Evolutionary conservation across 148 eudicot species (phyloP), one percentile per base, ranked within the genome.

Genomic region (Oxyria digyna): DNA sequence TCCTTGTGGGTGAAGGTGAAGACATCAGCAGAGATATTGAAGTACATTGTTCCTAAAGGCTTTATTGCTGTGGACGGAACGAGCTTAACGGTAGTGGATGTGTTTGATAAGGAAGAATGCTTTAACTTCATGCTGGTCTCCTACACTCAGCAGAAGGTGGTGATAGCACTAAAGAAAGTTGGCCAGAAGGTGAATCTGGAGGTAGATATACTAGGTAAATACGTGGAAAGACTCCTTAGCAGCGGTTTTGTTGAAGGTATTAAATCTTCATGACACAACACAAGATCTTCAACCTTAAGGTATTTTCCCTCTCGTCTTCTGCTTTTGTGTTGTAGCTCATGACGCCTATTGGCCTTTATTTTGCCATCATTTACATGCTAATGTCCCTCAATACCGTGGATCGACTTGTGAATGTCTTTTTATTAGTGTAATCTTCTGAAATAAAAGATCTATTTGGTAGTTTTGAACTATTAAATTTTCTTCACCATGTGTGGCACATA

Each of bases 161-260:
- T 89, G 78, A 87, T 93, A 33, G 86, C 98, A 0, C 55, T 79
- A 83, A 93, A 93, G 79, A 86, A 83, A 72, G 74, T 90, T n/a
- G 96, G 98, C 31, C 85, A 87, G 76, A 93, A 93, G 89, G 96
- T 93, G 70, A 93, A 93, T 79, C 69, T 93, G 77, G 98, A 93
- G 76, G 96, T 89, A 37, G 98, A 93, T 85, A 90, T 93, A 64
- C 84, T 93, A 68, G 98, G 98, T 13, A 93, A 93, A 75, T 93
- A 93, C 77, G 98, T 89, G 27, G 95, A 93, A 83, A 81, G 96
- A 76, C 81, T 93, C 45, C 86, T 93, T 0, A 78, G 79, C 59
- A 86, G 82, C 49, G 91, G 98, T 3, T 86, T 89, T 80, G 79
- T 82, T 21, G 78, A 77, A 14, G 74, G 87, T 13, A 67, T 72